Evolutionary conservation across 345 rosid species (phyloP).

Genomic region (Anacardium occidentale): DNA sequence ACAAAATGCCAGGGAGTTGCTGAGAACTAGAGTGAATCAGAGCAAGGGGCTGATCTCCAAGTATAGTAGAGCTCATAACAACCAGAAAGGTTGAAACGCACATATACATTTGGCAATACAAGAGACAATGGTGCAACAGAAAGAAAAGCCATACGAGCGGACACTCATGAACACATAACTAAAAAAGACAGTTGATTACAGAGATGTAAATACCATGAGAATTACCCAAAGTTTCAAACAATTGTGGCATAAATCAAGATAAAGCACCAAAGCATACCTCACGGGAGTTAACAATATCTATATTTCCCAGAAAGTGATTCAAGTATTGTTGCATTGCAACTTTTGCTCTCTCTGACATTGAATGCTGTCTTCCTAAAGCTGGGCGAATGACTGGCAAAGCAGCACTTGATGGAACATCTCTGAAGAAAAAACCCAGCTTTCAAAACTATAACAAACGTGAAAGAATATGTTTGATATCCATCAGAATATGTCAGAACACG

Average conservation of each 20-base stretch:
- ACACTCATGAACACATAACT: not conserved
- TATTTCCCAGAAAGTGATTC: constrained; percentile 87
- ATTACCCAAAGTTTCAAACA: constrained; percentile 14
- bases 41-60: not conserved
- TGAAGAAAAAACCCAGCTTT: constrained; percentile 46
- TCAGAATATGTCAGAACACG: not conserved
- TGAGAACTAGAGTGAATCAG: not conserved
- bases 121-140: not conserved
- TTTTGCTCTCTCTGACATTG: constrained; percentile 88
- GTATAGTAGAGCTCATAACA: not conserved
- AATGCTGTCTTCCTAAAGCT: constrained; percentile 81
- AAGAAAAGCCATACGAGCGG: not conserved
- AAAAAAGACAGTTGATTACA: constrained; percentile 2
- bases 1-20: not conserved
- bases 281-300: constrained; percentile 90
- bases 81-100: not conserved
- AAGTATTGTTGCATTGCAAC: constrained; percentile 94
- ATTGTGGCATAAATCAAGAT: not conserved
- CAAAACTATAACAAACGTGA: constrained; percentile 27
- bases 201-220: constrained; percentile 12
- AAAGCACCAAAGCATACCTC: constrained; percentile 57
- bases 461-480: not conserved
- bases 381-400: constrained; percentile 95
- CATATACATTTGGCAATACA: not conserved
- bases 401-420: constrained; percentile 98